These are phyloP conservation scores for Kwoniella mangroviensis DNA, from an alignment of 768 basidiomycete species.

Conservation along the genomic window DNA sequence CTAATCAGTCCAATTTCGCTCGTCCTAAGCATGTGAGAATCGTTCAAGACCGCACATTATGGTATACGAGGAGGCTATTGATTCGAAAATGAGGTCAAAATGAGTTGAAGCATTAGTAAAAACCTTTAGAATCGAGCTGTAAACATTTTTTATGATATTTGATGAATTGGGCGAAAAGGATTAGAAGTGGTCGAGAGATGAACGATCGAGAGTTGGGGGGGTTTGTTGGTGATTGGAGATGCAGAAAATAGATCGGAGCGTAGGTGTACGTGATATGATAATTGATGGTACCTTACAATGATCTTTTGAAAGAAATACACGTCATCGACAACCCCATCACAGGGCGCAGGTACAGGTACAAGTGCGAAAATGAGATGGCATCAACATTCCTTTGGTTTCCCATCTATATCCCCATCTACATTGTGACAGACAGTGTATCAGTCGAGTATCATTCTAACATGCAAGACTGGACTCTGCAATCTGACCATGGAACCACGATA, in stretches of 20 bases:
- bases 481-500: neutral
- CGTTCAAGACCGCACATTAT: neutral
- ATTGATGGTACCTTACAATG: constrained; percentile 6
- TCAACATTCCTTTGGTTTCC: neutral
- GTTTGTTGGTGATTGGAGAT: neutral
- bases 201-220: constrained; percentile 9
- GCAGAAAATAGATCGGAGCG: neutral
- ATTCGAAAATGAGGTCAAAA: constrained; percentile 6
- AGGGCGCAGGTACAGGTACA: neutral
- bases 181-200: neutral
- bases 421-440: neutral
- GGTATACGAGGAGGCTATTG: neutral
- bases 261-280: neutral
- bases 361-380: neutral
- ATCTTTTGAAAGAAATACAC: neutral
- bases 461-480: neutral
- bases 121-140: neutral
- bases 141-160: neutral
- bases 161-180: neutral
- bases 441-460: neutral
- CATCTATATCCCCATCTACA: neutral
- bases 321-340: neutral
- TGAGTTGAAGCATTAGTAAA: constrained; percentile 11
- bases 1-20: neutral
- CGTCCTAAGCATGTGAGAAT: neutral